Base-by-base conservation (phyloP, 78 protist species). In the Cyanophora paradoxa region DNA sequence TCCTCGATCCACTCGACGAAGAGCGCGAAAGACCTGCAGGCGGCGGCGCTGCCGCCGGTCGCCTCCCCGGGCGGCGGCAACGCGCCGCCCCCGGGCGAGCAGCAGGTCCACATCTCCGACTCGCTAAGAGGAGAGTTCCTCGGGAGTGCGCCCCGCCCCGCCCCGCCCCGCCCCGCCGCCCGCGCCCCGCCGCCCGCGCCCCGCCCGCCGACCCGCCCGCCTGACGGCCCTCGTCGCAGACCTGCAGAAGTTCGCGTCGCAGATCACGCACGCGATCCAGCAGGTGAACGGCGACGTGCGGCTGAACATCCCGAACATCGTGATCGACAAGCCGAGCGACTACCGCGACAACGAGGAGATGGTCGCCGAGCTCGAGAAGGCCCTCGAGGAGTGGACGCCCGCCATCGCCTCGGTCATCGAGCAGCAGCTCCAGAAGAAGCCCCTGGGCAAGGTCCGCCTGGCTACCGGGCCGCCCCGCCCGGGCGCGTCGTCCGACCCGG, bases 271-370 rank as follows among this genome's bases (percentile, higher is more conserved):
- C 50, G 81, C 75, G 6, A 50, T 75, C 36, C 76, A 77, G 39
- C 82, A 83, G 74, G 56, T 82, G 52, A 36, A 70, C 17, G 81
- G 81, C 30, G 80, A 73, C 13, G 20, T 71, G 24, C 50, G 48
- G n/a, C 46, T 80, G 31, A n/a, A 44, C 19, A 34, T 82, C 13
- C 87, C 82, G 39, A 33, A 33, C 36, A 26, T 70, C 56, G 13
- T 30, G 22, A 77, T 65, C 44, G 88, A 84, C 36, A 71, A 44
- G 24, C 28, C 39, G 30, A 59, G 50, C 78, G 10, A 11, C n/a
- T 3, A 75, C 84, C 28, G 58, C 67, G 30, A 30, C 2, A 65
- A 84, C 61, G 28, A 41, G n/a, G 66, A 62, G 26, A n/a, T 69
- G 19, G 48, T 71, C 48, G 20, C 0, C 67, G 70, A 76, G 64